phyloP scores from a whole-genome alignment of 352 stramenopile genomes.

The Globisporangium okanoganense region DNA sequence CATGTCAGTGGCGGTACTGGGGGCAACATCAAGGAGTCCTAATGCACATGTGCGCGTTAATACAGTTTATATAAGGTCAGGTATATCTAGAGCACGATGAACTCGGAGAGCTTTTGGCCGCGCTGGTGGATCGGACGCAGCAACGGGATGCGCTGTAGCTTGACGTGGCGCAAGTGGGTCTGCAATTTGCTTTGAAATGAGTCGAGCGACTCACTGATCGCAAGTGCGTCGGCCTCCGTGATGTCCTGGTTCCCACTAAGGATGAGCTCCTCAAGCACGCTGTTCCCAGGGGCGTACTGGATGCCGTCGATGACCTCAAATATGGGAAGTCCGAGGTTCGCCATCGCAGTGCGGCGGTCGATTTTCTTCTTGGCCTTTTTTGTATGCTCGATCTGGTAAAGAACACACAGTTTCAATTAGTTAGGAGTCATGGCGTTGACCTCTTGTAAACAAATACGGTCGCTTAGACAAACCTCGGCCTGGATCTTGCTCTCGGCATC shows the following conservation, averaged over 20 bases:
- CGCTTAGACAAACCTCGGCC: conserved; percentile 24
- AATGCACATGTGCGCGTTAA: conserved; percentile 9
- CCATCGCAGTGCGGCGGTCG: conserved; percentile 43
- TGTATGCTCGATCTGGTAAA: conserved; percentile 49
- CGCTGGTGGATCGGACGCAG: conserved; percentile 15
- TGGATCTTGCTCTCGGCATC: conserved; percentile 68
- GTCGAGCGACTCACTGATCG: conserved; percentile 37
- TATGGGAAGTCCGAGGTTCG: conserved; percentile 51
- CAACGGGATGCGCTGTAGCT: conserved; percentile 52
- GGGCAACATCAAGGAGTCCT: conserved; percentile 25
- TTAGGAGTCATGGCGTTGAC: not conserved
- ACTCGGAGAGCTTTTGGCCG: conserved; percentile 15
- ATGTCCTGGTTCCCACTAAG: conserved; percentile 63
- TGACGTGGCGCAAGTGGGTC: conserved; percentile 52
- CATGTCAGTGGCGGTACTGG: not conserved
- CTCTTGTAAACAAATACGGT: not conserved
- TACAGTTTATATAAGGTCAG: too few species aligned
- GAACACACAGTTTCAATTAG: not conserved
- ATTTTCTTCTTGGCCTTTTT: conserved; percentile 86
- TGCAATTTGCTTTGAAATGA: conserved; percentile 38
- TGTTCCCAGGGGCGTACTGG: conserved; percentile 53
- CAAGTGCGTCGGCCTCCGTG: conserved; percentile 25
- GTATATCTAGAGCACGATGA: conserved; percentile 24
- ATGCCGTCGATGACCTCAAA: conserved; percentile 53
- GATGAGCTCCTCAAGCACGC: conserved; percentile 51